phyloP scores from a whole-genome alignment of 2,329 filamentous ascomycete genomes.

The Fusarium sp. region DNA sequence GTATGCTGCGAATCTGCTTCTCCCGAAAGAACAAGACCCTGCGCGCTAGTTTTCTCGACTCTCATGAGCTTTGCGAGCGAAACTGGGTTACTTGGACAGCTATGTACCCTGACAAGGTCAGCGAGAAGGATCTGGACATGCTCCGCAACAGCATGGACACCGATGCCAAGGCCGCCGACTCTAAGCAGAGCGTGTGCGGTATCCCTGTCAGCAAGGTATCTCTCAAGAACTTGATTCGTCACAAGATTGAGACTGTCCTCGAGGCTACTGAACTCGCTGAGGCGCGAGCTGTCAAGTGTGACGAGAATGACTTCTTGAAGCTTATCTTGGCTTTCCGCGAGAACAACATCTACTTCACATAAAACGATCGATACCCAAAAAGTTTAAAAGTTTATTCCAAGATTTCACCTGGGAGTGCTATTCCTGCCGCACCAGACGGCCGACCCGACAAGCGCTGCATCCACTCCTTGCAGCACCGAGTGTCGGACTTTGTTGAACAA shows the following conservation, averaged over 20 bases:
- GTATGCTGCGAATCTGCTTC: conserved; percentile 78
- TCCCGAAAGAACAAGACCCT: conserved; percentile 91
- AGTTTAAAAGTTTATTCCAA: neutral
- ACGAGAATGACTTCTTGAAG: conserved; percentile 18
- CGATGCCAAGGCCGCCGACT: conserved; percentile 6
- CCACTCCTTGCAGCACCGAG: neutral
- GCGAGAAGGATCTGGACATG: conserved; percentile 12
- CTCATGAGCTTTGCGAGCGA: conserved; percentile 81
- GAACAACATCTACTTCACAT: conserved; percentile 19
- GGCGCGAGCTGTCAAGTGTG: conserved; percentile 18
- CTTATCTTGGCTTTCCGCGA: conserved; percentile 20
- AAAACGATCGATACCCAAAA: conserved; percentile 4
- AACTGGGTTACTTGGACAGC: conserved; percentile 95
- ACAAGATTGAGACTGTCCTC: conserved; percentile 17
- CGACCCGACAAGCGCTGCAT: neutral
- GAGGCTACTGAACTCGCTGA: conserved; percentile 14
- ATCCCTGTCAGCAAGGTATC: conserved; percentile 15
- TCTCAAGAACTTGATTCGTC: conserved; percentile 17
- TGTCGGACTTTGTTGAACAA: neutral
- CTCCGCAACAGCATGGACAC: conserved; percentile 15
- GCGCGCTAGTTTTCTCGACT: conserved; percentile 82
- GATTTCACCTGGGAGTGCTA: neutral
- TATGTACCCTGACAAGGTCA: conserved; percentile 65
- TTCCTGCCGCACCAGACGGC: neutral
- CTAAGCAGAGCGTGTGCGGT: conserved; percentile 17